Base-by-base conservation (phyloP, 305 asterid genomes). In the Coffea humblotiana region DNA sequence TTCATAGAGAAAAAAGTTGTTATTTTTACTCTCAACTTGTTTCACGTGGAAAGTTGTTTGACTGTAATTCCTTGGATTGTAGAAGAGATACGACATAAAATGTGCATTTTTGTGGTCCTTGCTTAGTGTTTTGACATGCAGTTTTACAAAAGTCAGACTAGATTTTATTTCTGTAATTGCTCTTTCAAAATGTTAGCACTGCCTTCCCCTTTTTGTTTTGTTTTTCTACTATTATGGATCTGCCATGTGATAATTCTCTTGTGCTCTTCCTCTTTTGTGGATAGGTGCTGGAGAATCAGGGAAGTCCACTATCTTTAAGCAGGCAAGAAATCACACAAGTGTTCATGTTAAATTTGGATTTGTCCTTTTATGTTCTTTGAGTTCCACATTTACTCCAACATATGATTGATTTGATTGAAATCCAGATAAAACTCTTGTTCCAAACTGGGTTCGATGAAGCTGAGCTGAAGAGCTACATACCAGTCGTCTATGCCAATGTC, bases 231-330 rank as follows among this genome's bases (percentile, higher is more conserved):
- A 15, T 13, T 43, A 6, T n/a, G 18, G 12, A 11, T 64, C 49
- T 15, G 65, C 23, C 27, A 35, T 12, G 40, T 74, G 2, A 51
- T 52, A n/a, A 72, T 10, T 11, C 19, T 63, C 4, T 65, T 5
- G 40, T 51, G 45, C 32, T 51, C 25, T 23, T 54, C 23, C 52
- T 77, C 77, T 60, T 48, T 35, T 72, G 71, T 23, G 40, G 80
- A 61, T 72, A 69, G 99, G 99, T 82, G 90, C 97, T 75, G 98
- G 99, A 86, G 98, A 96, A 86, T 96, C 99, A 75, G 99, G 99
- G 83, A 96, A 96, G 91, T 96, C 99, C 81, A 96, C 99, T 80
- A 94, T 96, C 82, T 94, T 96, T 90, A 96, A 96, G 91, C 99
- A 96, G 99, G 98, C 89, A 90, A 87, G 92, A 77, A 32, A 60